Conservation (phyloP, 129 eudicot genomes). For the Kitagawia praeruptora region DNA sequence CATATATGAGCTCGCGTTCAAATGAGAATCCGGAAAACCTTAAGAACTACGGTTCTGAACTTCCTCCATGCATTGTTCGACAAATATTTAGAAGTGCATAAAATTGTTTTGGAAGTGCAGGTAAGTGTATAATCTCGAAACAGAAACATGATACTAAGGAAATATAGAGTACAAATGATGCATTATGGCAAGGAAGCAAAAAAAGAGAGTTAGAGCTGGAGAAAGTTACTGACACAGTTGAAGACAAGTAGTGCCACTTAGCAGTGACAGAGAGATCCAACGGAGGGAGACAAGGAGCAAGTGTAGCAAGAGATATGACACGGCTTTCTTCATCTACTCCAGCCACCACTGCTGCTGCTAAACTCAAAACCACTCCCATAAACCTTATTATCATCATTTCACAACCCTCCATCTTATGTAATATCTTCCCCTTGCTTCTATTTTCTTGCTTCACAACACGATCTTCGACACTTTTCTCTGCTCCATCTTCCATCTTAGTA, state of each 20-base stretch:
- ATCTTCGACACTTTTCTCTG: not conserved
- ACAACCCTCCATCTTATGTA: not conserved
- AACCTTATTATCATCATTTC: not conserved
- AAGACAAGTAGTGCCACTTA: slow-evolving; percentile 2
- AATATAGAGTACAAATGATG: not conserved
- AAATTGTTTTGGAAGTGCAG: not conserved
- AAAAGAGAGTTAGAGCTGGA: not conserved
- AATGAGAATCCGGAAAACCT: not conserved
- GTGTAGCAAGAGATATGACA: slow-evolving; percentile 1
- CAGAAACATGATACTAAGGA: not conserved
- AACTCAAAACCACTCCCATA: slow-evolving; percentile 4
- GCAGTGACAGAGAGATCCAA: slow-evolving; percentile 6
- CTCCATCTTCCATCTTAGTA: not conserved
- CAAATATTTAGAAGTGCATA: not conserved
- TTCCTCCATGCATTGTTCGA: not conserved
- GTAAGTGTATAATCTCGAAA: not conserved
- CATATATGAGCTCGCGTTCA: not conserved
- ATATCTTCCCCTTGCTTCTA: not conserved
- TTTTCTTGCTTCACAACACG: not conserved
- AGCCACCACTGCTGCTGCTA: slow-evolving; percentile 1
- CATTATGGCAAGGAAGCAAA: not conserved
- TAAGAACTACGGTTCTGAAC: not conserved
- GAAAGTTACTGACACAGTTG: not conserved
- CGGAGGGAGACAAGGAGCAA: slow-evolving; percentile 1
- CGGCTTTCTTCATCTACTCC: not conserved